Percentiles rank a stretch among this genome's conserved stretches.
phyloP scores from a whole-genome alignment of 352 stramenopile genomes.

The Phytophthora vignae region DNA sequence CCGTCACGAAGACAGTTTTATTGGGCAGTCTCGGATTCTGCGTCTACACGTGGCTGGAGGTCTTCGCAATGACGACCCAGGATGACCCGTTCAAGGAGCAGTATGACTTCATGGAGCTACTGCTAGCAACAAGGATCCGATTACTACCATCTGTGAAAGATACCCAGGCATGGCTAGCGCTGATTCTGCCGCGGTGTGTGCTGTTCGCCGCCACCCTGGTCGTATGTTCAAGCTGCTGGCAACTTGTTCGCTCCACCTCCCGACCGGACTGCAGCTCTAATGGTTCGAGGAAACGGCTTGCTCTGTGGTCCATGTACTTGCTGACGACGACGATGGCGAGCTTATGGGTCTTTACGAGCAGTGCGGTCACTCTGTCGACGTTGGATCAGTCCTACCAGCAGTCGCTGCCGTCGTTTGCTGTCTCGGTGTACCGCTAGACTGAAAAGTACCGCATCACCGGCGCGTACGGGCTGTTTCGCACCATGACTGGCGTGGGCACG shows the following conservation, averaged over 20 bases:
- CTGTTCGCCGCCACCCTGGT: slow-evolving; percentile 22
- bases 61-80: slow-evolving; percentile 33
- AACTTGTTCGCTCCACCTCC: slow-evolving; percentile 29
- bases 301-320: slow-evolving; percentile 38
- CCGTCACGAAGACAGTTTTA: slow-evolving; percentile 6
- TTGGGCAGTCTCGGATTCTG: slow-evolving; percentile 31
- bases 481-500: slow-evolving; percentile 90
- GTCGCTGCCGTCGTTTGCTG: slow-evolving; percentile 39
- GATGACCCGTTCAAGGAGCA: slow-evolving; percentile 13
- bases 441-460: slow-evolving; percentile 54
- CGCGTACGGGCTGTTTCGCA: slow-evolving; percentile 90
- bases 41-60: slow-evolving; percentile 33
- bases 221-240: slow-evolving; percentile 34
- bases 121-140: slow-evolving; percentile 36
- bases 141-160: slow-evolving; percentile 50
- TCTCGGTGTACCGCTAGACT: slow-evolving; percentile 37
- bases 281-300: slow-evolving; percentile 12
- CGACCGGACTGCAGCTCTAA: not conserved
- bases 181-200: slow-evolving; percentile 40
- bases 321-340: slow-evolving; percentile 30
- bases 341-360: slow-evolving; percentile 49
- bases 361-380: slow-evolving; percentile 47
- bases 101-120: slow-evolving; percentile 9
- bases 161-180: slow-evolving; percentile 50
- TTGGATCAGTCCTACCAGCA: slow-evolving; percentile 51